Percentiles rank a stretch among this genome's conserved stretches.
Conservation (phyloP, 331 rosid species). For the Dryas integrifolia region DNA sequence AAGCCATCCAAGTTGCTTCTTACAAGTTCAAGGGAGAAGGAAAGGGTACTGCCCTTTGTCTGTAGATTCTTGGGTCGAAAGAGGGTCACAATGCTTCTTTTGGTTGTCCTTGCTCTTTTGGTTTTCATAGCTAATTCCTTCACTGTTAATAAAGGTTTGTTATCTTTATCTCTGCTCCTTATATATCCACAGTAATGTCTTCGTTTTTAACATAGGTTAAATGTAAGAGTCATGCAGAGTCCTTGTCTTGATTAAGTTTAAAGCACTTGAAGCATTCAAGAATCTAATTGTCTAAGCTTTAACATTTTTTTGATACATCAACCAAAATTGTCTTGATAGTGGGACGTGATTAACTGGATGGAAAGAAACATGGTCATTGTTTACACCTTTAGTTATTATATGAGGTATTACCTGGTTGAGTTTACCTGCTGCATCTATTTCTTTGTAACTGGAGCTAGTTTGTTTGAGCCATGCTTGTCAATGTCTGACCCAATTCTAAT, state of each 20-base stretch:
- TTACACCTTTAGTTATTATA: slow-evolving; percentile 9
- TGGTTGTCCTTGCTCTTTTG: slow-evolving; percentile 63
- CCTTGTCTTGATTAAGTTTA: slow-evolving; percentile 6
- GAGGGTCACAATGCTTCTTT: slow-evolving; percentile 75
- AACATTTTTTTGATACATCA: not conserved
- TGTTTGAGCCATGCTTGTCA: slow-evolving; percentile 3
- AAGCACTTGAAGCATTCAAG: not conserved
- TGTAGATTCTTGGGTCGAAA: slow-evolving; percentile 67
- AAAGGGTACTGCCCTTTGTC: slow-evolving; percentile 50
- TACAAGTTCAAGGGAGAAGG: slow-evolving; percentile 71
- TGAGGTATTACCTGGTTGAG: slow-evolving; percentile 1
- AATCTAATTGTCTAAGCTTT: not conserved
- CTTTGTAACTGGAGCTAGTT: slow-evolving; percentile 13
- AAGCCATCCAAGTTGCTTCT: slow-evolving; percentile 67
- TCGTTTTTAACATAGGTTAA: not conserved
- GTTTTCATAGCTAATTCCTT: slow-evolving; percentile 68
- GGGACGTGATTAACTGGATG: not conserved
- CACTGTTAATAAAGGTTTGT: slow-evolving; percentile 65
- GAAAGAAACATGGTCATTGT: not conserved
- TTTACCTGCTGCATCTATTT: slow-evolving; percentile 20
- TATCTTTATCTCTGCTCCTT: slow-evolving; percentile 1
- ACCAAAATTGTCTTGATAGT: not conserved
- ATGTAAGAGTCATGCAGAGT: not conserved
- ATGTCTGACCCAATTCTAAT: not conserved
- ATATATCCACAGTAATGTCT: not conserved